Conservation (phyloP, 345 rosid genomes). For the Zanthoxylum bungeanum region DNA sequence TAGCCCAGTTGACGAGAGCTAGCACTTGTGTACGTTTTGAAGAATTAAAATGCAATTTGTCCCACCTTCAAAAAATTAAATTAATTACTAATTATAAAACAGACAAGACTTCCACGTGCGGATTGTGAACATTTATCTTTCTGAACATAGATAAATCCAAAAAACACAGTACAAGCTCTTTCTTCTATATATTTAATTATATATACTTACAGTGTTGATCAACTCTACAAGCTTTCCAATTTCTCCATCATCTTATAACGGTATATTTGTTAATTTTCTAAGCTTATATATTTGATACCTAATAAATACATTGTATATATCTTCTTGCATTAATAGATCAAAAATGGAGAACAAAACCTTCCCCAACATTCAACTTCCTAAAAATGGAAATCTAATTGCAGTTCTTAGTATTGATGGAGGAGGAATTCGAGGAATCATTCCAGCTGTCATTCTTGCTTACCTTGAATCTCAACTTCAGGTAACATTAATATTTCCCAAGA, state of each 20-base stretch:
- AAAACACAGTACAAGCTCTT: too few species aligned
- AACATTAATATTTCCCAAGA: background rate
- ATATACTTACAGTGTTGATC: background rate
- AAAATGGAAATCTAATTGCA: conserved; percentile 51
- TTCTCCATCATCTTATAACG: background rate
- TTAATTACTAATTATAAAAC: too few species aligned
- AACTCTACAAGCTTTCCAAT: background rate
- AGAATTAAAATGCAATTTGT: too few species aligned
- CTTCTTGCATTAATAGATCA: background rate
- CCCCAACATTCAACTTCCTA: conserved; percentile 34
- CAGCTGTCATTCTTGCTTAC: conserved; percentile 55
- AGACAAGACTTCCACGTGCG: too few species aligned
- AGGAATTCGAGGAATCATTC: conserved; percentile 63
- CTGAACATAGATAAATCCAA: too few species aligned
- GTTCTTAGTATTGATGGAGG: conserved; percentile 80
- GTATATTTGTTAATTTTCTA: background rate
- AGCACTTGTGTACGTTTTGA: too few species aligned
- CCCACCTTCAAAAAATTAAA: too few species aligned
- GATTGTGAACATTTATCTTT: background rate
- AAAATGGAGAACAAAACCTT: conserved; percentile 20
- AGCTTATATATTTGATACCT: background rate
- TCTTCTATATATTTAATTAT: background rate
- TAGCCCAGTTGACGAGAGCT: too few species aligned
- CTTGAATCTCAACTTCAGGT: conserved; percentile 91
- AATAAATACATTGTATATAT: background rate